Evolutionary conservation across 2,329 filamentous ascomycete genomes (phyloP).

Genomic region (Xylariaceae sp.): DNA sequence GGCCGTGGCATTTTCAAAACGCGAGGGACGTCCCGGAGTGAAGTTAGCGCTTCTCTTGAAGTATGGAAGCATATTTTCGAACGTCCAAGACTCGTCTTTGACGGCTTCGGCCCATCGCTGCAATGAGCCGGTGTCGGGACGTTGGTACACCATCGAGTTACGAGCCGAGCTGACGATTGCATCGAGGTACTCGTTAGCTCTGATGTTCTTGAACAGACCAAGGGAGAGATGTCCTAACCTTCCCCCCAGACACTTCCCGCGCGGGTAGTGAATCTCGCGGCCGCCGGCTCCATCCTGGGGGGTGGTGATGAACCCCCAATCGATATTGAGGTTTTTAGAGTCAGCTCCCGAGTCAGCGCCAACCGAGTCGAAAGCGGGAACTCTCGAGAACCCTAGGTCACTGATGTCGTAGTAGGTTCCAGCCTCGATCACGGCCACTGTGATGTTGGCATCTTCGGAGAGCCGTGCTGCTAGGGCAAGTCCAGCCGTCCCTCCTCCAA

Average conservation of each 20-base stretch:
- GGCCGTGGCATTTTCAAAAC: neutral
- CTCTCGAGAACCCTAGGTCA: slow-evolving; percentile 1
- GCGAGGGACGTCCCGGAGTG: neutral
- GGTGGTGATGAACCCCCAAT: slow-evolving; percentile 4
- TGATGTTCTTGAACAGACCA: no score
- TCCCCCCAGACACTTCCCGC: slow-evolving; percentile 5
- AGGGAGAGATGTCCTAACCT: neutral
- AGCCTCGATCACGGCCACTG: slow-evolving; percentile 6
- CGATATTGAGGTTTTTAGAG: slow-evolving; percentile 2
- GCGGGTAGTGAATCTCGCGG: slow-evolving; percentile 3
- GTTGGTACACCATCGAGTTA: slow-evolving; percentile 2
- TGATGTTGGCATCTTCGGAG: slow-evolving; percentile 1
- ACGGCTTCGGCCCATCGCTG: slow-evolving; percentile 3
- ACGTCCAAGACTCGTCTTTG: slow-evolving; percentile 18
- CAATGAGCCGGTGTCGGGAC: slow-evolving; percentile 2
- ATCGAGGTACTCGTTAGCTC: neutral
- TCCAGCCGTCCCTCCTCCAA: slow-evolving; percentile 5
- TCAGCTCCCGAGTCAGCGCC: slow-evolving; percentile 1
- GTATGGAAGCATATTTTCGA: slow-evolving; percentile 11
- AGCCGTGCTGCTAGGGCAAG: slow-evolving; percentile 3
- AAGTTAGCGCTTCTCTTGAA: slow-evolving; percentile 3
- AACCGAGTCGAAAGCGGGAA: neutral
- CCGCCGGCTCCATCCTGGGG: slow-evolving; percentile 1
- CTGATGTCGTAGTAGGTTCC: slow-evolving; percentile 5
- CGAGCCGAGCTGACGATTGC: neutral